phyloP scores from a whole-genome alignment of 2,329 filamentous ascomycete genomes.

The Arthroderma sp. region DNA sequence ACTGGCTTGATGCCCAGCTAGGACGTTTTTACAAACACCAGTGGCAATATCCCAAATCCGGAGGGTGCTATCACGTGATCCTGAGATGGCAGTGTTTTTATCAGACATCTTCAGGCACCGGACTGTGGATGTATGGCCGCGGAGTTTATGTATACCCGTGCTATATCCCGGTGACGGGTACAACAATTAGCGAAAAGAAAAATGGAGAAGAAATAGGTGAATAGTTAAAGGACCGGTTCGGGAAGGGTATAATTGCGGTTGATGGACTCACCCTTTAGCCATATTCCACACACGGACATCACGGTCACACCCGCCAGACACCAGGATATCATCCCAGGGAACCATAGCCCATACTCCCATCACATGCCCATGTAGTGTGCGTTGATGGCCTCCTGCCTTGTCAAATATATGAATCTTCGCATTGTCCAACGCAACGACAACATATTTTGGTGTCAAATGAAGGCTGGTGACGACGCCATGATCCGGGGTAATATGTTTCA shows the following conservation, averaged over 20 bases:
- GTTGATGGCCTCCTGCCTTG: slow-evolving; percentile 73
- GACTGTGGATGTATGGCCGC: slow-evolving; percentile 92
- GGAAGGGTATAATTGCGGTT: background rate
- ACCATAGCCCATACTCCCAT: slow-evolving; percentile 99
- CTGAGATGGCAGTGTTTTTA: slow-evolving; percentile 83
- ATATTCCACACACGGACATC: slow-evolving; percentile 97
- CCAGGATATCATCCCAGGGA: slow-evolving; percentile 86
- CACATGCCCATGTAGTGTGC: slow-evolving; percentile 84
- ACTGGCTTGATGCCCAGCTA: slow-evolving; percentile 98
- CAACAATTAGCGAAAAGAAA: background rate
- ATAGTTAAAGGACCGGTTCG: background rate
- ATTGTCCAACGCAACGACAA: slow-evolving; percentile 93
- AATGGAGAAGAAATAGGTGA: slow-evolving; percentile 8
- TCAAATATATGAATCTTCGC: slow-evolving; percentile 98
- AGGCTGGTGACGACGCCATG: slow-evolving; percentile 93
- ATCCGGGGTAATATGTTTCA: slow-evolving; percentile 85
- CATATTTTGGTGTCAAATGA: slow-evolving; percentile 88
- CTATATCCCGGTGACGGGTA: slow-evolving; percentile 29
- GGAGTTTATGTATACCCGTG: slow-evolving; percentile 63
- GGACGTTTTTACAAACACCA: slow-evolving; percentile 83
- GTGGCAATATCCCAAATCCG: slow-evolving; percentile 95
- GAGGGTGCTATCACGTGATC: slow-evolving; percentile 85
- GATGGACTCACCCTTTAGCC: slow-evolving; percentile 57
- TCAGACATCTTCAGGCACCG: slow-evolving; percentile 97
- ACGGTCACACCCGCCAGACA: slow-evolving; percentile 90